Base-by-base conservation (phyloP, 2,329 filamentous ascomycete species). In the Pseudogymnoascus sp. region DNA sequence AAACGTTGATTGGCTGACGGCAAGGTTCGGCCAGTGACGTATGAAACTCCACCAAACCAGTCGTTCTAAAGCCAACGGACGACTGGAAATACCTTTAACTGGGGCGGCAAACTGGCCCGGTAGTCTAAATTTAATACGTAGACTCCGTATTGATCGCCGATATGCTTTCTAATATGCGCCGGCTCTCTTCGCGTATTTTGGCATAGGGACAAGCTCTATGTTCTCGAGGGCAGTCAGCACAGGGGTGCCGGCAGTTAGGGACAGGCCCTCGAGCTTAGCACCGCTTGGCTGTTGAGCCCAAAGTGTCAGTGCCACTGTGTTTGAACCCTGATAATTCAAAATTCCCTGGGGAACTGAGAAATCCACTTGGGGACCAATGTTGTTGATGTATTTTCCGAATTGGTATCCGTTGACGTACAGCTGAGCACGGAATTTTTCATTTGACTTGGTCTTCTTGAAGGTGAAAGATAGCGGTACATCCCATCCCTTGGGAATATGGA, bases 371-470 rank as follows among this genome's bases (percentile, higher is more conserved):
- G 89, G 88, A 0, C 89, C 89, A n/a, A 91, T 79, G 66, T 90
- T 86, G 70, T 83, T 85, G 34, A 84, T 74, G 62, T 78, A 79
- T 64, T 77, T 76, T 5, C 79, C 79, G 65, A 85, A 90, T 72
- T 91, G 88, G 73, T 85, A 91, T 1, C 88, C 88, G 67, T 91
- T 91, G 59, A 91, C 85, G 68, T 82, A 91, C 8, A 91, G 74
- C 68, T 87, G 80, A 1, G 78, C 83, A n/a, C 87, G 79, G 2
- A 72, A 71, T 63, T 78, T 51, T 65, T 69, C 54, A 57, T 68
- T 37, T 65, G 69, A 37, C 39, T 63, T 8, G 23, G 40, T 5
- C 59, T 60, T 21, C 45, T 66, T 54, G 65, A 72, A 62, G 31
- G 66, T 66, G 65, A 88, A 86, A 0, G 78, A 78, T 1, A 88